Evolutionary conservation across 2,329 filamentous ascomycete genomes (phyloP), one percentile per base, ranked within the genome.

Genomic region (Neonectria punicea): DNA sequence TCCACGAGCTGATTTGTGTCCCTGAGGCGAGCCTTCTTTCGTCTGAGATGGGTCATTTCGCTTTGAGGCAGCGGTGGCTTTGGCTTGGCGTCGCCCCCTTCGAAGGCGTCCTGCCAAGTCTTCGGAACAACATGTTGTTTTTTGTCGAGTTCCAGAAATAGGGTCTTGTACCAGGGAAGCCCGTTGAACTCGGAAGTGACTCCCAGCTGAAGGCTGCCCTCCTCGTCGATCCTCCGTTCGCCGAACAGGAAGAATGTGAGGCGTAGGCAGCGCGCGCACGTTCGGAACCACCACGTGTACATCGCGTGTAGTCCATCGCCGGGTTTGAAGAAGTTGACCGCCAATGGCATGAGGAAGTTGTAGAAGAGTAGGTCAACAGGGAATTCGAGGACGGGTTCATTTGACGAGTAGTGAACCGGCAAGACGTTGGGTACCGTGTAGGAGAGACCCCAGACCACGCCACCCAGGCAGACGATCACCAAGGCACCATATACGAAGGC

Each of bases 201-300:
- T 0, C 70, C 65, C 28, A 90, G 82, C 43, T 86, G 81, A 51
- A 92, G 82, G 25, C 83, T 84, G 8, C 93, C 93, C 79, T 98
- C 93, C 77, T 99, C 95, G 66, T 97, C 93, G 22, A 88, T 83
- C 30, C 86, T 86, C 63, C 93, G 88, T 71, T 97, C 92, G 14
- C 93, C 93, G 75, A 99, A 98, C 46, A 99, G 87, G 78, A 99
- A 99, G 82, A 94, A 93, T 1, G 93, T 97, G 39, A 99, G 84
- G 22, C 95, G 89, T 57, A 99, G 83, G 44, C 85, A 82, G 55
- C 93, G 87, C 13, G 94, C 96, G 76, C 94, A 97, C 72, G 88
- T 89, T 70, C 92, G 90, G 81, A 99, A 97, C 93, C 96, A 99
- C 95, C 95, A 98, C 8, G 90, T 90, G 77, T 97, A 99, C 84